These are phyloP conservation scores for Apiotrichum sp. DNA, from an alignment of 1,284 basidiomycete genomes.

Conservation along the genomic window DNA sequence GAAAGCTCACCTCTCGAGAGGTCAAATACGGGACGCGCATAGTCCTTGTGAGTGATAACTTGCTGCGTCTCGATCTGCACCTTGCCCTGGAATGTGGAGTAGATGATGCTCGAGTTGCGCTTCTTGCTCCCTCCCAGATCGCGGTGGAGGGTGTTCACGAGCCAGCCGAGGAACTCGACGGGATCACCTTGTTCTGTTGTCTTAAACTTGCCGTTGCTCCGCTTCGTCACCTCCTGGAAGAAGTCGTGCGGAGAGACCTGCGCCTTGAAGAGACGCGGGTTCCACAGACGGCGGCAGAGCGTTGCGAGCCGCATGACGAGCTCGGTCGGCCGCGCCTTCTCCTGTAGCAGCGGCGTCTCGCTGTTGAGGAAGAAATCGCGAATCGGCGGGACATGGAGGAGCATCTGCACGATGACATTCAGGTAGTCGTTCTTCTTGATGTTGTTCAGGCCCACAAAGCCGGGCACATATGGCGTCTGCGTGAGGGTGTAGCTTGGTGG, in stretches of 20 bases:
- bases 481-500: constrained; percentile 69
- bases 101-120: constrained; percentile 81
- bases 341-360: constrained; percentile 48
- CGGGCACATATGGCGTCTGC: constrained; percentile 77
- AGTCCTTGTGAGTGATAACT: constrained; percentile 71
- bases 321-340: constrained; percentile 53
- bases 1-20: constrained; percentile 68
- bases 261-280: constrained; percentile 88
- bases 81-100: constrained; percentile 89
- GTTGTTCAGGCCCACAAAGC: constrained; percentile 95
- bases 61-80: constrained; percentile 90
- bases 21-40: constrained; percentile 78
- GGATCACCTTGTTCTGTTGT: constrained; percentile 93
- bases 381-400: constrained; percentile 83
- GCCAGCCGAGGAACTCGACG: constrained; percentile 91
- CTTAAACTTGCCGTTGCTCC: constrained; percentile 80
- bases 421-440: constrained; percentile 96
- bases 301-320: constrained; percentile 78
- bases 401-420: constrained; percentile 91
- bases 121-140: constrained; percentile 86
- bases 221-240: constrained; percentile 86
- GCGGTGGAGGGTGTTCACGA: constrained; percentile 85
- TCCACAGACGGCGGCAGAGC: constrained; percentile 90
- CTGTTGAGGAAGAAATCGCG: constrained; percentile 81
- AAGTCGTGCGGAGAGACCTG: constrained; percentile 99